Conservation (phyloP, 1,139 yeast genomes). For the Debaryomyces udenii region DNA sequence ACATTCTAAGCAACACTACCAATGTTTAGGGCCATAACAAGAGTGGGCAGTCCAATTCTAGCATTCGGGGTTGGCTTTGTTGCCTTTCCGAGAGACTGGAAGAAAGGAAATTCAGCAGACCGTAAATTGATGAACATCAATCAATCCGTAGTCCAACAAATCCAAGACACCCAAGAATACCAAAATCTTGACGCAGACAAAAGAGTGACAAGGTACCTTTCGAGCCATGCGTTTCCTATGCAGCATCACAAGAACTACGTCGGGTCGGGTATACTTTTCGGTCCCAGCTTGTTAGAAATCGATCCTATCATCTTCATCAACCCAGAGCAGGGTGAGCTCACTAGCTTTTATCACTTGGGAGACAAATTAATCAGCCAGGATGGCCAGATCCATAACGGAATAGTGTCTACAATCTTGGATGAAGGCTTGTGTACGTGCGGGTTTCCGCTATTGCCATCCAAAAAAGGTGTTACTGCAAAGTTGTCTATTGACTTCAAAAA, state of each 20-base stretch:
- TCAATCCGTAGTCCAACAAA: conserved; percentile 32
- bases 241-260: conserved; percentile 67
- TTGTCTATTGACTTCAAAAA: conserved; percentile 65
- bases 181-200: conserved; percentile 31
- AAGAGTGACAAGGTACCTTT: conserved; percentile 25
- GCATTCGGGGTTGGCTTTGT: conserved; percentile 54
- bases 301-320: conserved; percentile 66
- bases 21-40: conserved; percentile 30
- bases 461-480: conserved; percentile 89
- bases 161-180: conserved; percentile 38
- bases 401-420: conserved; percentile 79
- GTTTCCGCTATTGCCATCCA: conserved; percentile 78
- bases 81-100: conserved; percentile 45
- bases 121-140: conserved; percentile 31
- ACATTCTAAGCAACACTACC: neutral
- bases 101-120: conserved; percentile 27
- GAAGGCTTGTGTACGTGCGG: conserved; percentile 89
- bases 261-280: conserved; percentile 65
- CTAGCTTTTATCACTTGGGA: conserved; percentile 74
- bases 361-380: conserved; percentile 63
- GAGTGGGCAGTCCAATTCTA: conserved; percentile 35
- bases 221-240: conserved; percentile 56
- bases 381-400: conserved; percentile 85
- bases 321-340: conserved; percentile 48
- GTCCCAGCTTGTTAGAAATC: conserved; percentile 61